Conservation (phyloP, 768 basidiomycete species). For the Termitomyces sp. region DNA sequence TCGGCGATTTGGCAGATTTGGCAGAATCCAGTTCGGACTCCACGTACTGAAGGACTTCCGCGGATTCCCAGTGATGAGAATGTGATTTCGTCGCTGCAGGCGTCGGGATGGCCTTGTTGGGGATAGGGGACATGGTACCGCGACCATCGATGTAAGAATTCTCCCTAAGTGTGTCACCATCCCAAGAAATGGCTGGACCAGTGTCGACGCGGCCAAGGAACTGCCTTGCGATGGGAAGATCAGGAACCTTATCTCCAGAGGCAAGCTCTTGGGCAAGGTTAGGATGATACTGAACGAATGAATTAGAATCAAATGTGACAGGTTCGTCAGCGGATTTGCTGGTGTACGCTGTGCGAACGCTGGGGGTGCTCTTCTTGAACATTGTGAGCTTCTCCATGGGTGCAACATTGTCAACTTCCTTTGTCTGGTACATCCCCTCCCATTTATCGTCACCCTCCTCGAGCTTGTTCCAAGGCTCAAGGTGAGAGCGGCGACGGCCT, state of each 20-base stretch:
- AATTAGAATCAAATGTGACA: conserved; percentile 37
- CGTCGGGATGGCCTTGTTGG: conserved; percentile 58
- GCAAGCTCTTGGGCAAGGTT: conserved; percentile 53
- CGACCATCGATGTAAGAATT: conserved; percentile 42
- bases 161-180: conserved; percentile 46
- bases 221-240: conserved; percentile 38
- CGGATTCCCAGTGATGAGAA: conserved; percentile 67
- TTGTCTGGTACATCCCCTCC: conserved; percentile 44
- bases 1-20: conserved; percentile 17
- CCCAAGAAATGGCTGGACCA: conserved; percentile 49
- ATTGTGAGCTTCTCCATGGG: conserved; percentile 64
- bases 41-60: conserved; percentile 53
- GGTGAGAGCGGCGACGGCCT: conserved; percentile 44
- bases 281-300: conserved; percentile 62
- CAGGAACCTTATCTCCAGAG: conserved; percentile 25
- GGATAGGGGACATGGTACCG: conserved; percentile 50
- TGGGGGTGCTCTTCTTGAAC: conserved; percentile 61
- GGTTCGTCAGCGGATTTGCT: conserved; percentile 43
- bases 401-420: conserved; percentile 41
- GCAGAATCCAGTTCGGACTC: conserved; percentile 30
- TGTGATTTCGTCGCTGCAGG: conserved; percentile 52
- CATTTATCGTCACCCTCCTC: conserved; percentile 48
- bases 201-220: conserved; percentile 45
- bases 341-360: conserved; percentile 52
- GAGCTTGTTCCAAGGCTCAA: conserved; percentile 59